These are phyloP conservation scores for Solanum aculeatissimum DNA, from an alignment of 305 asterid species.

Conservation along the genomic window DNA sequence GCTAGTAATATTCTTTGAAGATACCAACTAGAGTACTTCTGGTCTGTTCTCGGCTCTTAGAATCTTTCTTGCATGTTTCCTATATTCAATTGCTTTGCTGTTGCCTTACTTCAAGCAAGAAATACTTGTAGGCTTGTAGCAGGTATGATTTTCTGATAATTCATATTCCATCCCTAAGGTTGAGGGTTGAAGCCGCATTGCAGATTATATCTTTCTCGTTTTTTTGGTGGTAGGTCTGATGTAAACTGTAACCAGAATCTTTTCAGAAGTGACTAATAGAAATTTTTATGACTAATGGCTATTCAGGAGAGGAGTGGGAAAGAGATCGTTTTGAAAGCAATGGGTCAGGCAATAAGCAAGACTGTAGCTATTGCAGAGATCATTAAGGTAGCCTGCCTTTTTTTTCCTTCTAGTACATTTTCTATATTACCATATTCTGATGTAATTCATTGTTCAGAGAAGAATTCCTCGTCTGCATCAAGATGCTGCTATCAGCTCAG, in stretches of 20 bases:
- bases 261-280: not conserved
- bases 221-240: not conserved
- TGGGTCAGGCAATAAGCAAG: constrained; percentile 97
- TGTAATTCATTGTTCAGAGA: constrained; percentile 29
- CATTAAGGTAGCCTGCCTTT: constrained; percentile 45
- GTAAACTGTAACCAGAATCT: not conserved
- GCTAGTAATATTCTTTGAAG: not conserved
- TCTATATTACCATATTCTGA: not conserved
- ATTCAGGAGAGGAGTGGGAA: constrained; percentile 60
- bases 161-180: not conserved
- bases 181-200: not conserved
- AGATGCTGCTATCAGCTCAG: constrained; percentile 77
- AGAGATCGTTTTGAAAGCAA: constrained; percentile 90
- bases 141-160: not conserved
- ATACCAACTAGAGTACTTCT: not conserved
- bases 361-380: constrained; percentile 80
- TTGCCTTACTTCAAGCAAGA: not conserved
- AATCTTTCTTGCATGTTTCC: not conserved
- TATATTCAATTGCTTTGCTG: not conserved
- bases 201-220: not conserved
- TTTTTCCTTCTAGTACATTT: not conserved
- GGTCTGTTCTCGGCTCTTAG: not conserved
- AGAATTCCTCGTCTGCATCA: constrained; percentile 80
- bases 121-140: not conserved
- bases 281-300: not conserved